A percentile compares a stretch with the other conserved stretches of the same genome.
Evolutionary conservation across 345 rosid species (phyloP).

Genomic region (Corymbia maculata): DNA sequence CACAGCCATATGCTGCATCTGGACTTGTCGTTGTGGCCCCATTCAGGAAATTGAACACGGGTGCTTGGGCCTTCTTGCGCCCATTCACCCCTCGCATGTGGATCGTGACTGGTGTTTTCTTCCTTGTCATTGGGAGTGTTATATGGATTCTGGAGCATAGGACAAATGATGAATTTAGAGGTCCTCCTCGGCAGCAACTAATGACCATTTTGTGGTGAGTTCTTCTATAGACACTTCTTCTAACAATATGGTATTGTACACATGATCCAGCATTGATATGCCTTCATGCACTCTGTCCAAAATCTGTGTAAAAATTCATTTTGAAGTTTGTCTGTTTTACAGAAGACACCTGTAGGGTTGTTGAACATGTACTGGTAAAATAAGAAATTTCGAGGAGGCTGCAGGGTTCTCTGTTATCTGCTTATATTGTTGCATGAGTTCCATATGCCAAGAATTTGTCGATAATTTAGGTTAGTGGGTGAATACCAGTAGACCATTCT

Average conservation of each 20-base stretch:
- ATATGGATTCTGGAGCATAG: slow-evolving; percentile 96
- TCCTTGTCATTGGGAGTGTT: slow-evolving; percentile 65
- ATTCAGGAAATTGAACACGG: slow-evolving; percentile 59
- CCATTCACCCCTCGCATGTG: slow-evolving; percentile 72
- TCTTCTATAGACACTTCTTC: neutral
- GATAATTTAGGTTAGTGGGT: neutral
- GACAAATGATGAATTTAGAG: slow-evolving; percentile 87
- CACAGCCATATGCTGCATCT: slow-evolving; percentile 87
- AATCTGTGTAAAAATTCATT: neutral
- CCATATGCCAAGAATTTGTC: neutral
- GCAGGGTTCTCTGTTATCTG: neutral
- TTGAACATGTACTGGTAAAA: neutral
- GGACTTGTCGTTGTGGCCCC: slow-evolving; percentile 90
- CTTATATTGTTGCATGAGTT: neutral
- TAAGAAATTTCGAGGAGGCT: neutral
- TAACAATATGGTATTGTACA: neutral
- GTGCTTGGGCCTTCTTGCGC: slow-evolving; percentile 90
- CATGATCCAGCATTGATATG: neutral
- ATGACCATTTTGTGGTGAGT: slow-evolving; percentile 82
- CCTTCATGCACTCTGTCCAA: neutral
- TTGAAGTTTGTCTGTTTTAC: neutral
- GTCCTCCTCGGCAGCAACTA: slow-evolving; percentile 71
- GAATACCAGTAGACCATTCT: neutral
- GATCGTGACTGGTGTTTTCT: slow-evolving; percentile 60
- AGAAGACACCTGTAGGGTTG: neutral